Evolutionary conservation across 441 rosid species (phyloP), one percentile per base, ranked within the genome.

Genomic region (Pelargonium australe): DNA sequence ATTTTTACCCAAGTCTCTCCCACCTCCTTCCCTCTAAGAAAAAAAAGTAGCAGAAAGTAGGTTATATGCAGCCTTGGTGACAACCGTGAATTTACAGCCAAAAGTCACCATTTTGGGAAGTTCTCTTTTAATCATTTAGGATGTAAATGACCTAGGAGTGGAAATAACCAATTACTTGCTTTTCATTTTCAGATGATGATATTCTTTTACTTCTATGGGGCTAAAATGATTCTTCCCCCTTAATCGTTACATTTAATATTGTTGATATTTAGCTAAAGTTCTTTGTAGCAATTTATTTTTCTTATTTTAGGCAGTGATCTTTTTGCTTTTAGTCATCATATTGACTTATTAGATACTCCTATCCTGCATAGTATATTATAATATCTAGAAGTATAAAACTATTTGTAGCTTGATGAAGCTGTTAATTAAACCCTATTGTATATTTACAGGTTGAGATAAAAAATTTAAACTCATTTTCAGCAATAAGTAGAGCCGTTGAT

Each of bases 371-470:
- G 8, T 57, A 10, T 17, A 2, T 11, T 16, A 57, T 37, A 34
- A 65, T 44, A n/a, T 63, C 20, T 16, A 17, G 51, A 63, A 57
- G 57, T 3, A 44, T 1, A 20, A 20, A 20, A 20, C 1, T 34
- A 11, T 49, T n/a, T 47, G 40, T 74, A 41, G 37, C 23, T 20
- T 20, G 23, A 20, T 20, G 23, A 20, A 20, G 23, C 23, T 20
- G 23, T 20, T 20, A 20, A 20, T 20, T 20, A 20, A 20, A 20
- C 23, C 23, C 23, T 20, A 20, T 20, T 68, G n/a, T 43, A 25
- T 57, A 66, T 68, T 74, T 68, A 79, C 91, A 91, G 98, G 96
- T 94, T 61, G 97, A 94, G 74, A 82, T 91, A 72, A 94, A 94
- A 83, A 94, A 94, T 74, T 73, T 94, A 76, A 94, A 91, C 63